Base-by-base conservation (phyloP, 257 asterid genomes). In the Petrea volubilis region DNA sequence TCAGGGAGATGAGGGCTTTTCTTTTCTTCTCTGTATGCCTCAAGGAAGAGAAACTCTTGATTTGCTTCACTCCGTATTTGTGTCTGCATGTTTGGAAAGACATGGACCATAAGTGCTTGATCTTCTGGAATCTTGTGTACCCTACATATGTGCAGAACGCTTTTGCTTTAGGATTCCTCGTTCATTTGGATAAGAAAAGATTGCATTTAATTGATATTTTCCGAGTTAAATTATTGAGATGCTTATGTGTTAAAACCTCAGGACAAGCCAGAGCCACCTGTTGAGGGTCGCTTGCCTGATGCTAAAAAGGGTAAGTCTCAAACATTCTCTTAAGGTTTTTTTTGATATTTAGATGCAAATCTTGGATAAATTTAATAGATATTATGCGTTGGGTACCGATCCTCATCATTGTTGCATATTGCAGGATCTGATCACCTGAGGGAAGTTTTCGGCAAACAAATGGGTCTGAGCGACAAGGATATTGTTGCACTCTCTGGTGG, bases 401-500 rank as follows among this genome's bases (percentile, higher is more conserved):
- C 12, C 18, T 41, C 9, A 27, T 69, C 24, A 61, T 24, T 18
- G 7, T 53, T 23, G 68, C 10, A n/a, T 73, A 11, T 63, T 79
- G 60, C 84, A 92, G 98, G 98, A 41, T 73, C 33, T 41, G 92
- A 93, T 79, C 97, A 93, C 67, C 75, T 93, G 89, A 90, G 97
- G 82, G 93, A 87, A 20, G 95, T 93, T 15, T 93, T 93, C 44
- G 80, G 60, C 75, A 90, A 87, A 55, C 96, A 87, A 53, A 93
- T 93, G 98, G 98, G 98, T 64, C 89, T 90, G 20, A 77, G 73
- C 24, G 97, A 93, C 55, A 72, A 82, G 78, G 98, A 93, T 70
- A 93, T 90, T 49, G 97, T 86, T 71, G 96, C 82, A 8, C 87
- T 93, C 27, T 90, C 97, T 73, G 98, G 98, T 71, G 98, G 78